Percentiles rank a stretch among this genome's conserved stretches.
phyloP scores from a whole-genome alignment of 257 asterid species.

The Scutellaria baicalensis region DNA sequence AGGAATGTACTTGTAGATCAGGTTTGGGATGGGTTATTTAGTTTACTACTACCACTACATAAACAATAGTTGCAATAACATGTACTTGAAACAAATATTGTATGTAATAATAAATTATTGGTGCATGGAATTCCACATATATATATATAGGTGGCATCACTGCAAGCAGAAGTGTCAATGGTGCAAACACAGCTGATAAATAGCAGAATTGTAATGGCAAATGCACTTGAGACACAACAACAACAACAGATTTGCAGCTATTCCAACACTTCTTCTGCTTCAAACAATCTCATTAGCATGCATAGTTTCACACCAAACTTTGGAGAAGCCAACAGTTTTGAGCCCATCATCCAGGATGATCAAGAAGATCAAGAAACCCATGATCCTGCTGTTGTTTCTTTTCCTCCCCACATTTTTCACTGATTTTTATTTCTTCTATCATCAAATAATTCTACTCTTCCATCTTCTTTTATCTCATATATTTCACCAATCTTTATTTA shows the following conservation, averaged over 20 bases:
- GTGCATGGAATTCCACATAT: too few species aligned
- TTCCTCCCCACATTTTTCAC: conserved; percentile 51
- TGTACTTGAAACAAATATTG: too few species aligned
- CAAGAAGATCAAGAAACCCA: conserved; percentile 55
- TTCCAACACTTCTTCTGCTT: conserved; percentile 62
- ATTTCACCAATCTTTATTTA: not conserved
- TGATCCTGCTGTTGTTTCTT: conserved; percentile 40
- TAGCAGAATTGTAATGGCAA: conserved; percentile 53
- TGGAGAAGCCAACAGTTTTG: conserved; percentile 40
- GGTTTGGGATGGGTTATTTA: conserved; percentile 10
- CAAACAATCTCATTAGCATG: conserved; percentile 44
- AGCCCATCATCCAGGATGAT: conserved; percentile 32
- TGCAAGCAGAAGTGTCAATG: conserved; percentile 64
- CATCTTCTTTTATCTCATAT: not conserved
- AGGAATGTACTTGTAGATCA: not conserved
- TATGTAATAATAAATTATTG: too few species aligned
- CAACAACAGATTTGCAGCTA: conserved; percentile 48
- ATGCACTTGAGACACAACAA: conserved; percentile 33
- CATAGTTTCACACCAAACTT: conserved; percentile 34
- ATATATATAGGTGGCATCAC: conserved; percentile 53
- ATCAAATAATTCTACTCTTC: not conserved
- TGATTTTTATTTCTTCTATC: not conserved
- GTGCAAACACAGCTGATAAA: conserved; percentile 71
- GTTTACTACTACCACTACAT: not conserved
- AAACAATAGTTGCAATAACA: conserved; percentile 1